phyloP scores from a whole-genome alignment of 495 filamentous ascomycete species.

The Daldinia bambusicola region DNA sequence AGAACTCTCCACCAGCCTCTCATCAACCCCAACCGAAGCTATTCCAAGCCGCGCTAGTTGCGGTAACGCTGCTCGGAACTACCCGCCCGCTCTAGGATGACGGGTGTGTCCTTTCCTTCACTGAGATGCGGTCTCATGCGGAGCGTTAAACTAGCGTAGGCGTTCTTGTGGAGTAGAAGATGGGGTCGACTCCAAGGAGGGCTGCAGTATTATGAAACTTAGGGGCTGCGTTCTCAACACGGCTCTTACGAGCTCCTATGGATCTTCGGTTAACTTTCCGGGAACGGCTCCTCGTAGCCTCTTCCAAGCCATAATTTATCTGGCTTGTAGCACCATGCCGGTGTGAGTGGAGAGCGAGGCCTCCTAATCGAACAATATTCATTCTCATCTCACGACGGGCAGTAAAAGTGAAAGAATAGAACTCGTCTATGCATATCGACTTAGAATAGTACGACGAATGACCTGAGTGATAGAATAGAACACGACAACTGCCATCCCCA shows the following conservation, averaged over 20 bases:
- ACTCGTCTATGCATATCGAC: constrained; percentile 16
- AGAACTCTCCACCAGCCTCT: not conserved
- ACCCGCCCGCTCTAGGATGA: constrained; percentile 17
- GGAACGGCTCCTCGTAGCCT: constrained; percentile 14
- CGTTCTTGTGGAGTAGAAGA: constrained; percentile 23
- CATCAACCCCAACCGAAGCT: not conserved
- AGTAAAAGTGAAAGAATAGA: constrained; percentile 10
- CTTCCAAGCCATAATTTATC: not conserved
- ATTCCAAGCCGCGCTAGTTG: constrained; percentile 11
- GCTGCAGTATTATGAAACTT: constrained; percentile 30
- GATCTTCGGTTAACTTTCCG: constrained; percentile 18
- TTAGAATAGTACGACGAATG: constrained; percentile 8
- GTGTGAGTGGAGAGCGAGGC: constrained; percentile 22
- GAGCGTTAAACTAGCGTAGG: constrained; percentile 14
- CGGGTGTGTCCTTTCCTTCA: constrained; percentile 22
- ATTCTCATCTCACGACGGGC: constrained; percentile 11
- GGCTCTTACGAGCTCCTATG: constrained; percentile 1
- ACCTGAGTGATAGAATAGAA: constrained; percentile 7
- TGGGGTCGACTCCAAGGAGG: constrained; percentile 26
- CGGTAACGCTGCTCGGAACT: constrained; percentile 7
- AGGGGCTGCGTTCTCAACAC: constrained; percentile 24
- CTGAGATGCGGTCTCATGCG: constrained; percentile 10
- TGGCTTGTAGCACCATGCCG: constrained; percentile 15
- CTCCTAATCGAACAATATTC: constrained; percentile 17
- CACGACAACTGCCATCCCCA: constrained; percentile 1